A percentile compares a stretch with the other conserved stretches of the same genome.
Conservation (phyloP, 768 basidiomycete species). For the Hypholoma fasciculare region DNA sequence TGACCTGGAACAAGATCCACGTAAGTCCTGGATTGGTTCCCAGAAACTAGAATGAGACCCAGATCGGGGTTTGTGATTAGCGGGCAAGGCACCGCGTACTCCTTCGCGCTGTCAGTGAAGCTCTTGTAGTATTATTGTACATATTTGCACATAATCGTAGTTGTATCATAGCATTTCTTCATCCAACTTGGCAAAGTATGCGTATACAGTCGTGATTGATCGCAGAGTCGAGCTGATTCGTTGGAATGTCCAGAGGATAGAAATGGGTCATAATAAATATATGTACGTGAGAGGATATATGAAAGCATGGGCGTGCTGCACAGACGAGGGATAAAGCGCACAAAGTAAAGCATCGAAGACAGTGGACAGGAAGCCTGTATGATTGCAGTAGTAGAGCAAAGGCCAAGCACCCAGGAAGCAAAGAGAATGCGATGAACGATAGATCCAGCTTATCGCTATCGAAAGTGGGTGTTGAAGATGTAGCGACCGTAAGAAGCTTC, state of each 20-base stretch:
- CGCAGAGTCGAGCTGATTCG: not conserved
- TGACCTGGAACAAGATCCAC: conserved; percentile 1
- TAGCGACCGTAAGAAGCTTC: not conserved
- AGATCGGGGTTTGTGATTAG: too few relatives aligned
- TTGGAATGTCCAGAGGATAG: not conserved
- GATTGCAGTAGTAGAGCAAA: not conserved
- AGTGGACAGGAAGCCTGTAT: not conserved
- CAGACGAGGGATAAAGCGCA: not conserved
- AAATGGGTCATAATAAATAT: conserved; percentile 7
- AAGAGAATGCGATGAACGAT: conserved; percentile 1
- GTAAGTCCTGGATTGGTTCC: not conserved
- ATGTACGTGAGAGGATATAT: conserved; percentile 9
- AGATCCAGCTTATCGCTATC: conserved; percentile 3
- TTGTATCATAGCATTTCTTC: not conserved
- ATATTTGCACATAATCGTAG: not conserved
- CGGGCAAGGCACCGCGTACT: not conserved
- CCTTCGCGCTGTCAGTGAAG: too few relatives aligned
- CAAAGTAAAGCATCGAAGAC: not conserved
- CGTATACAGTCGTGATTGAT: not conserved
- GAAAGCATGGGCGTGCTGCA: not conserved
- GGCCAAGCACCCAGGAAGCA: not conserved
- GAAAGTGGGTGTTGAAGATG: not conserved
- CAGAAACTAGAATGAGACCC: not conserved
- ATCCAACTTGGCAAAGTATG: not conserved
- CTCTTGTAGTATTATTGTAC: not conserved